These are phyloP conservation scores for Sinapis alba DNA, from an alignment of 441 rosid genomes.

Conservation along the genomic window DNA sequence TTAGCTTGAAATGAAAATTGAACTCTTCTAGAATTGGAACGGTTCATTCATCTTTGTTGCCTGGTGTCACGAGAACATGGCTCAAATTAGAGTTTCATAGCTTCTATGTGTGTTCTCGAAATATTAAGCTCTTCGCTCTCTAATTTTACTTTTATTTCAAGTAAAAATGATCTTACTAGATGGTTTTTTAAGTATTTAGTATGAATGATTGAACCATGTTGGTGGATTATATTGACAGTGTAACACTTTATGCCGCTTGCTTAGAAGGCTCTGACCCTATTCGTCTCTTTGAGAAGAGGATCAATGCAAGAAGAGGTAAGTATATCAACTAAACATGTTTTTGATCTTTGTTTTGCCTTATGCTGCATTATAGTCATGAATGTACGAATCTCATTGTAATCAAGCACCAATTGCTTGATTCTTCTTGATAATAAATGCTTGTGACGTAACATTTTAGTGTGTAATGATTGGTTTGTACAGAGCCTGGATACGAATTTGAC, in stretches of 20 bases:
- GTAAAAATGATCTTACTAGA: neutral
- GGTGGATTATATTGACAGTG: constrained; percentile 43
- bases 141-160: neutral
- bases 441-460: constrained; percentile 9
- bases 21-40: neutral
- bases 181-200: neutral
- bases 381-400: neutral
- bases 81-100: neutral
- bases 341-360: constrained; percentile 3
- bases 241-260: constrained; percentile 79
- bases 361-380: neutral
- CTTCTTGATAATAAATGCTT: constrained; percentile 3
- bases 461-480: constrained; percentile 45
- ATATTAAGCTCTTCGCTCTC: neutral
- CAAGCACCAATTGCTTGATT: neutral
- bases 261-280: constrained; percentile 92
- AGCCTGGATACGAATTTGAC: constrained; percentile 86
- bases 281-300: constrained; percentile 83
- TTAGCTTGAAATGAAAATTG: neutral
- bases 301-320: constrained; percentile 83
- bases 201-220: constrained; percentile 2
- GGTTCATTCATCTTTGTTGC: neutral
- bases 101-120: neutral
- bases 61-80: neutral
- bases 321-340: constrained; percentile 4